These are phyloP conservation scores for Onygenales sp. DNA, from an alignment of 2,329 filamentous ascomycete species.

Conservation along the genomic window DNA sequence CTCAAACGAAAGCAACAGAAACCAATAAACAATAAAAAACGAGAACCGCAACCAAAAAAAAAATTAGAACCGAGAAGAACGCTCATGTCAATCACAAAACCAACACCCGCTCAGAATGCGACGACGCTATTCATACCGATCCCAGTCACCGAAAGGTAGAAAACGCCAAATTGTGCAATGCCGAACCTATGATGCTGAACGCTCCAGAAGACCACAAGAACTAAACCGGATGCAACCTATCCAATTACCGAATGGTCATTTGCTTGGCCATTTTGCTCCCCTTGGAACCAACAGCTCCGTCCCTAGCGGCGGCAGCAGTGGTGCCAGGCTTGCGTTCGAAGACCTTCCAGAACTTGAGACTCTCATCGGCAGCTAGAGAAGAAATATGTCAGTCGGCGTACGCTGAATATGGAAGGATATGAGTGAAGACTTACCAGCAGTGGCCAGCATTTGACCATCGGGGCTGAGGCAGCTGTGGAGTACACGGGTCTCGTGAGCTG, in stretches of 20 bases:
- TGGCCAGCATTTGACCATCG: slow-evolving; percentile 95
- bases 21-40: neutral
- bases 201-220: neutral
- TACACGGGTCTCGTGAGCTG: slow-evolving; percentile 91
- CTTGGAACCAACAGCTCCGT: slow-evolving; percentile 62
- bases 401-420: neutral
- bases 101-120: neutral
- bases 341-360: slow-evolving; percentile 99
- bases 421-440: slow-evolving; percentile 53
- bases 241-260: slow-evolving; percentile 74
- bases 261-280: slow-evolving; percentile 78
- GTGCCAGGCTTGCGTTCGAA: slow-evolving; percentile 95
- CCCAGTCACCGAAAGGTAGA: neutral
- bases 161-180: neutral
- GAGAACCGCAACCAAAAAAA: neutral
- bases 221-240: slow-evolving; percentile 2
- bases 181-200: neutral
- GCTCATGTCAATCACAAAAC: neutral
- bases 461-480: slow-evolving; percentile 95
- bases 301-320: slow-evolving; percentile 51
- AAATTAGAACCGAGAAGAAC: neutral
- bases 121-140: neutral
- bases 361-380: slow-evolving; percentile 72
- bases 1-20: neutral
- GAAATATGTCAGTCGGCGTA: slow-evolving; percentile 17